phyloP scores from a whole-genome alignment of 352 stramenopile species.

The Blastocystis sp. region DNA sequence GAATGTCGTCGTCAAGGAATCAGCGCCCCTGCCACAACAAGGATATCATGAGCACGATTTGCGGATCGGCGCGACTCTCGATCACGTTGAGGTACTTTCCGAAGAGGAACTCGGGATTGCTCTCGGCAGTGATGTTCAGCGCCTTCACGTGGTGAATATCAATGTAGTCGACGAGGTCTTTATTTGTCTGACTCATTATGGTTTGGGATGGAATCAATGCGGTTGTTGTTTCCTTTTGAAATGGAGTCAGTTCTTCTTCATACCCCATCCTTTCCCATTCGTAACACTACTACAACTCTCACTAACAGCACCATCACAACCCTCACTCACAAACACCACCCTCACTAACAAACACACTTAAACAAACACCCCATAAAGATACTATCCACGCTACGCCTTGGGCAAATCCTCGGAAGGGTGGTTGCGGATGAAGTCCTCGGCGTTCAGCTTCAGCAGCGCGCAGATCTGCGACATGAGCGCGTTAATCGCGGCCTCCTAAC shows the following conservation, averaged over 20 bases:
- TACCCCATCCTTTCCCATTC: too few relatives aligned
- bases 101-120: constrained; percentile 52
- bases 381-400: background rate
- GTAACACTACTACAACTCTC: too few relatives aligned
- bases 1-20: constrained; percentile 54
- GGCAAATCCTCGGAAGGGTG: constrained; percentile 35
- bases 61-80: constrained; percentile 44
- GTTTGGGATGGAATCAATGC: too few relatives aligned
- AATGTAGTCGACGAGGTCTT: constrained; percentile 40
- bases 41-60: constrained; percentile 66
- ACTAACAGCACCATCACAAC: too few relatives aligned
- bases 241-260: too few relatives aligned
- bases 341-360: constrained; percentile 49
- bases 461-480: constrained; percentile 65
- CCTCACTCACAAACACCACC: too few relatives aligned
- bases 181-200: constrained; percentile 20
- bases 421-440: constrained; percentile 49
- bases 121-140: constrained; percentile 50
- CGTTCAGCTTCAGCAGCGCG: constrained; percentile 8
- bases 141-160: constrained; percentile 37
- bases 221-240: too few relatives aligned
- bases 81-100: constrained; percentile 53
- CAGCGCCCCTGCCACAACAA: background rate
- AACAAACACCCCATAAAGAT: background rate
- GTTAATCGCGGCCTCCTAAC: constrained; percentile 42